These are phyloP conservation scores for Chaetomiaceae sp. DNA, from an alignment of 2,329 filamentous ascomycete species.

Conservation along the genomic window DNA sequence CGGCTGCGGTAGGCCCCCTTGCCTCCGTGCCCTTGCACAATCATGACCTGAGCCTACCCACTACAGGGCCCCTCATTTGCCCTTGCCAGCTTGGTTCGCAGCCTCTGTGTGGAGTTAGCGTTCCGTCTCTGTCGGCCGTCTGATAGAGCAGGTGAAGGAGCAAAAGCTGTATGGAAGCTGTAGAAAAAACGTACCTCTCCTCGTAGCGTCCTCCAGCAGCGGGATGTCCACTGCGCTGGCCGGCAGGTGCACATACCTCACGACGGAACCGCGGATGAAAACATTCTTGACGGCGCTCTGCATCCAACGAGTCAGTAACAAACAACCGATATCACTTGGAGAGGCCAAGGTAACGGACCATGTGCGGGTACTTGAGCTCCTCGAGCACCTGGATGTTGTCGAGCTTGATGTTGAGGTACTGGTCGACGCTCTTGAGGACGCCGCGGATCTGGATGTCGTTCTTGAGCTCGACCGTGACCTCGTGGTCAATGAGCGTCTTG, in stretches of 20 bases:
- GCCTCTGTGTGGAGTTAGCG: constrained; percentile 41
- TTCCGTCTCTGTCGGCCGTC: too few relatives aligned
- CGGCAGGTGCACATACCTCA: constrained; percentile 86
- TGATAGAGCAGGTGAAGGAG: too few relatives aligned
- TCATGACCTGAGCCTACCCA: too few relatives aligned
- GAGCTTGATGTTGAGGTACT: constrained; percentile 98
- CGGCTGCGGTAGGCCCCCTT: too few relatives aligned
- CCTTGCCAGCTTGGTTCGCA: constrained; percentile 51
- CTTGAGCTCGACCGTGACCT: constrained; percentile 98
- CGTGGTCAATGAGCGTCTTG: constrained; percentile 95
- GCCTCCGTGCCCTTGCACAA: too few relatives aligned
- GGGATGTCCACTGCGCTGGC: constrained; percentile 77
- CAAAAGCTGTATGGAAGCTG: too few relatives aligned
- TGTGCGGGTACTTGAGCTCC: constrained; percentile 88
- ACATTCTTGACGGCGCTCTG: constrained; percentile 83
- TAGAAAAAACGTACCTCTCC: constrained; percentile 60
- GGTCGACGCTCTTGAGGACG: constrained; percentile 93
- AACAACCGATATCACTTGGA: not conserved
- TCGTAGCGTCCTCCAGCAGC: constrained; percentile 82
- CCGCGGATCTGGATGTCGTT: constrained; percentile 98
- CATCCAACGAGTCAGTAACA: not conserved
- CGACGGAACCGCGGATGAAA: constrained; percentile 89
- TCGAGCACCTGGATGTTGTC: constrained; percentile 92
- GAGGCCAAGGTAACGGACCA: constrained; percentile 55
- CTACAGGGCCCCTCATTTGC: constrained; percentile 33